phyloP scores from a whole-genome alignment of 208 protist species.

The Naegleria lovaniensis region DNA sequence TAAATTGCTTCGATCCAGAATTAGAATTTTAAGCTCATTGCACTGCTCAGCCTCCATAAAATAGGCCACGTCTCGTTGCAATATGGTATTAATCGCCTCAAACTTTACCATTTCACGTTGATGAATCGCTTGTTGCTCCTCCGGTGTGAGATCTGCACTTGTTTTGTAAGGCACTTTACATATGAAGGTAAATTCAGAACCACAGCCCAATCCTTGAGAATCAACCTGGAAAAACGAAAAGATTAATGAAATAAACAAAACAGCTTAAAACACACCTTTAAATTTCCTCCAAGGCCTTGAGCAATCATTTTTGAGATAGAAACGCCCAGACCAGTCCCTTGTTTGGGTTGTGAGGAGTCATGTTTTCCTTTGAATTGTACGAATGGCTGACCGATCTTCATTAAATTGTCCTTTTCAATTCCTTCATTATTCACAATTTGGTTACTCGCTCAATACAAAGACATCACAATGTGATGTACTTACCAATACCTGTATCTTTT shows the following conservation, averaged over 20 bases:
- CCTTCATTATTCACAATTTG: too few species aligned
- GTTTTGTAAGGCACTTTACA: not conserved
- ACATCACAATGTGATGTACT: too few species aligned
- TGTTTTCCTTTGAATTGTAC: not conserved
- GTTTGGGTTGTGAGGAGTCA: not conserved
- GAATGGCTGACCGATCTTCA: not conserved
- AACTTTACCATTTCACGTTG: too few species aligned
- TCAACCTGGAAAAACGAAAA: not conserved
- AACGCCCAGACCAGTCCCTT: not conserved
- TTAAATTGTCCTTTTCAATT: not conserved
- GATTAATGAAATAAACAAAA: too few species aligned
- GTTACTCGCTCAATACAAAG: too few species aligned
- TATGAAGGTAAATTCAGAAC: not conserved
- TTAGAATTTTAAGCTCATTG: too few species aligned
- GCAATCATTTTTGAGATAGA: not conserved
- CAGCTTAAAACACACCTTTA: not conserved
- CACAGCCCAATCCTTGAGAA: not conserved
- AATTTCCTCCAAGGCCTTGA: not conserved
- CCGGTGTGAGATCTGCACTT: not conserved
- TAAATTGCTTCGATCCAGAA: too few species aligned
- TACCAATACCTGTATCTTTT: not conserved
- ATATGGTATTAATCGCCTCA: too few species aligned
- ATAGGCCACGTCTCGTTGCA: too few species aligned
- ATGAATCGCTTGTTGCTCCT: not conserved
- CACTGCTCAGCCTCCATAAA: too few species aligned